A percentile compares a stretch with the other conserved stretches of the same genome.
Conservation (phyloP, 2,329 filamentous ascomycete species). For the Xylaria hypoxylon region DNA sequence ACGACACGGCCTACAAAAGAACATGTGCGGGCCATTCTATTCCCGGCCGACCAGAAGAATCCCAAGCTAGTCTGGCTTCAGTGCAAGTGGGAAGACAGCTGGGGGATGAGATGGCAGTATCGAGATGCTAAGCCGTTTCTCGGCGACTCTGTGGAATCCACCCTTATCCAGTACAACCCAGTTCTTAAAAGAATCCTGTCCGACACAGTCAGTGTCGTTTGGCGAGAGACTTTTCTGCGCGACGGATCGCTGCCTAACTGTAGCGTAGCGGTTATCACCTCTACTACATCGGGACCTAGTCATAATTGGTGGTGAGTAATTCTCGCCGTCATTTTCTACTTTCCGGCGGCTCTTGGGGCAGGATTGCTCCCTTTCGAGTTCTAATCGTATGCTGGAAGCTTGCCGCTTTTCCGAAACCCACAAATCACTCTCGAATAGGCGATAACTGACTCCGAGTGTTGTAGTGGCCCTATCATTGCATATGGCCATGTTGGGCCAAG, state of each 20-base stretch:
- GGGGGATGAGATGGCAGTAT: neutral
- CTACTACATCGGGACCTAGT: no score
- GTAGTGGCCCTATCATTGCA: constrained; percentile 38
- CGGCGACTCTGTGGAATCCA: neutral
- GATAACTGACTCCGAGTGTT: no score
- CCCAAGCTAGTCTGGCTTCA: constrained; percentile 33
- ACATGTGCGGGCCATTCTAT: constrained; percentile 26
- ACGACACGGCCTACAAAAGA: constrained; percentile 11
- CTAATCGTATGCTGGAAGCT: no score
- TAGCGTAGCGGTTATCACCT: constrained; percentile 5
- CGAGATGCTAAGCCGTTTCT: constrained; percentile 12
- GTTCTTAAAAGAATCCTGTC: constrained; percentile 13
- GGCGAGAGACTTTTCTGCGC: constrained; percentile 13
- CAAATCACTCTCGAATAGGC: no score
- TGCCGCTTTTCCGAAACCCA: no score
- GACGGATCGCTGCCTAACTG: constrained; percentile 21
- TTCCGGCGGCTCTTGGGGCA: no score
- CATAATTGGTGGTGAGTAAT: no score
- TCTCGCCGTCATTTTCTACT: no score
- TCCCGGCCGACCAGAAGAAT: constrained; percentile 12
- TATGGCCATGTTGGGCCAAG: constrained; percentile 1
- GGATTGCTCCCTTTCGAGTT: no score
- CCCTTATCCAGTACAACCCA: neutral
- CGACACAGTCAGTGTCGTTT: constrained; percentile 12
- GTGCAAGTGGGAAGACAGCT: constrained; percentile 14